Evolutionary conservation across 345 rosid genomes (phyloP).

Genomic region (Microcos paniculata): DNA sequence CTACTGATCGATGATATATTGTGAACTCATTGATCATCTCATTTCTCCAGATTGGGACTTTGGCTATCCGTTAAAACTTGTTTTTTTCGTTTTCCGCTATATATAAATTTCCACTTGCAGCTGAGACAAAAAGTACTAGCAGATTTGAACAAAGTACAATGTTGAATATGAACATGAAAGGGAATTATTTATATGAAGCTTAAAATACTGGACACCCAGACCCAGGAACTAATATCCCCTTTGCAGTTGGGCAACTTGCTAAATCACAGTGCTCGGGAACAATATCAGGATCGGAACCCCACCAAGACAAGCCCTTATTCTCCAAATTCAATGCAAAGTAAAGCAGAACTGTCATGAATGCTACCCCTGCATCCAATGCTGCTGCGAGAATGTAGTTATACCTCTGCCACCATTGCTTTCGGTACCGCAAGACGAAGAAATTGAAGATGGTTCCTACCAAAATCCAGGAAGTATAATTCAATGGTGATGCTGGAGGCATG

Average conservation of each 20-base stretch:
- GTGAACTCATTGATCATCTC: too few species aligned
- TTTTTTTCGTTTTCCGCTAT: too few species aligned
- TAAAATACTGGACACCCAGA: conserved; percentile 41
- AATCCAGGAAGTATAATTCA: conserved; percentile 37
- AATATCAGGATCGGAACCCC: conserved; percentile 33
- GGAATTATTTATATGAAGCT: not conserved
- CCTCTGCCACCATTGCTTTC: conserved; percentile 45
- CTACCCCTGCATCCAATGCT: conserved; percentile 46
- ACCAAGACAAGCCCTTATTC: conserved; percentile 34
- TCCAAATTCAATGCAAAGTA: conserved; percentile 30
- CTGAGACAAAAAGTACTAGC: not conserved
- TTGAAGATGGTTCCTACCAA: conserved; percentile 37
- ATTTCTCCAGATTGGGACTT: too few species aligned
- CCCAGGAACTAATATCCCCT: conserved; percentile 31
- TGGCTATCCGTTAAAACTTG: too few species aligned
- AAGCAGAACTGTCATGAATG: conserved; percentile 42
- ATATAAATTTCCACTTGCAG: too few species aligned
- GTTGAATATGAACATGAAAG: not conserved
- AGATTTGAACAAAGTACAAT: not conserved
- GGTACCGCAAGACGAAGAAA: conserved; percentile 34
- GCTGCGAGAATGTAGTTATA: conserved; percentile 49
- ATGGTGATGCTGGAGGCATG: conserved; percentile 35
- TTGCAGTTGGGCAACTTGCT: conserved; percentile 39
- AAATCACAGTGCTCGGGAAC: conserved; percentile 41
- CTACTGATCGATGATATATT: too few species aligned